phyloP scores from a whole-genome alignment of 2,329 filamentous ascomycete species.

The Aspergillus pseudoglaucus region DNA sequence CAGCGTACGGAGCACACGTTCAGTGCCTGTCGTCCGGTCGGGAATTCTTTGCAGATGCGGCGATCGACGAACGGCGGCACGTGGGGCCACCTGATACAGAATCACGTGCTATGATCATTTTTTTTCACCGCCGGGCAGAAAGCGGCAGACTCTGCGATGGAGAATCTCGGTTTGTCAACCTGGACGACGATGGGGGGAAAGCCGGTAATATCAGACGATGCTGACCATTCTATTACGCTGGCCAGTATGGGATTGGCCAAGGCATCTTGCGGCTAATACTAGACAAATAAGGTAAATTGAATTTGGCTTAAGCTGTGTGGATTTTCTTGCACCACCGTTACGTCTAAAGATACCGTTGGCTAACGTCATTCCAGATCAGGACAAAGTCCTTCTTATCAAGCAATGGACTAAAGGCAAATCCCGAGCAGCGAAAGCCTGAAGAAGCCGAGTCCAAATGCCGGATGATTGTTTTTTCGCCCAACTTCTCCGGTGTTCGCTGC shows the following conservation, averaged over 20 bases:
- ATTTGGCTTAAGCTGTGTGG: neutral
- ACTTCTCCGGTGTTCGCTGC: neutral
- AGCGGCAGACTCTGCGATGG: neutral
- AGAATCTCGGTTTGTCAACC: neutral
- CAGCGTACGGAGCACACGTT: neutral
- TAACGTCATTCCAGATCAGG: neutral
- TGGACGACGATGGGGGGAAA: neutral
- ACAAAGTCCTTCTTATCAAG: neutral
- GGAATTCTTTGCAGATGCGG: conserved; percentile 1
- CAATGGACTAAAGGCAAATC: neutral
- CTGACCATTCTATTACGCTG: neutral
- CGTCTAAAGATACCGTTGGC: neutral
- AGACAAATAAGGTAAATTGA: neutral
- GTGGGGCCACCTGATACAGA: neutral
- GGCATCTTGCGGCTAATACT: neutral
- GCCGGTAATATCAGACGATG: neutral
- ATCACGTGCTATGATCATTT: neutral
- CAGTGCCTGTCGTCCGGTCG: neutral
- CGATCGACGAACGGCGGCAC: neutral
- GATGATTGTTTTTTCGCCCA: conserved; percentile 1
- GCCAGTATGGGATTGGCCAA: neutral
- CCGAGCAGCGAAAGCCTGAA: neutral
- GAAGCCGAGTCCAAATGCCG: neutral
- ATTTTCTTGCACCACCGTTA: neutral
- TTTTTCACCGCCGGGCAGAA: conserved; percentile 1